Percentiles rank a stretch among this genome's conserved stretches.
Conservation (phyloP, 2,329 filamentous ascomycete species). For the Aspergillus japonicus region DNA sequence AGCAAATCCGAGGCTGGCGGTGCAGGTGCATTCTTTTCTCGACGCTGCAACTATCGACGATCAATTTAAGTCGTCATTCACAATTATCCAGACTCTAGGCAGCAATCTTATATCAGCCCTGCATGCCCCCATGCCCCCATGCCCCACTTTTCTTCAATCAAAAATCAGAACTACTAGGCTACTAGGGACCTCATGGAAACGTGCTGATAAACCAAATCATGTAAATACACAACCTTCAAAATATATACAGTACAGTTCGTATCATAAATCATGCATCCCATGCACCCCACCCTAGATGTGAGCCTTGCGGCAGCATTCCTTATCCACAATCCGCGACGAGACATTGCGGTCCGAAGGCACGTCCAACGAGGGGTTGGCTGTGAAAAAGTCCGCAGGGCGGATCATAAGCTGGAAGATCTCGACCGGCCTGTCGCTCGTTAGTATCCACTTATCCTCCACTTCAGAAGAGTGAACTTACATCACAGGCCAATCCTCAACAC, state of each 20-base stretch:
- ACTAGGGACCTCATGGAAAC: neutral
- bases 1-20: conserved; percentile 3
- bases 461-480: conserved; percentile 30
- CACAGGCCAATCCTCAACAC: conserved; percentile 47
- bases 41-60: neutral
- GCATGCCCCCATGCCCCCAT: too few relatives aligned
- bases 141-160: neutral
- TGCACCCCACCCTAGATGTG: conserved; percentile 24
- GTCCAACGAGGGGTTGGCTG: conserved; percentile 53
- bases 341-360: conserved; percentile 46
- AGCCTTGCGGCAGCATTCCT: conserved; percentile 34
- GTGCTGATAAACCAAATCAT: too few relatives aligned
- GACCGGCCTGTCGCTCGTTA: conserved; percentile 30
- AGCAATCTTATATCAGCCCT: neutral
- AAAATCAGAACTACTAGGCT: neutral
- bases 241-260: conserved; percentile 6
- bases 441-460: neutral
- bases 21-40: neutral
- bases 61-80: neutral
- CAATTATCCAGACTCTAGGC: neutral
- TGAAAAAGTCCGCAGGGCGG: conserved; percentile 55
- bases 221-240: neutral
- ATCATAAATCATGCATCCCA: conserved; percentile 9
- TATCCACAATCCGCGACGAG: conserved; percentile 30
- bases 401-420: conserved; percentile 43